These are phyloP conservation scores for Ophiostoma angusticollis DNA, from an alignment of 2,329 filamentous ascomycete genomes.

Conservation along the genomic window DNA sequence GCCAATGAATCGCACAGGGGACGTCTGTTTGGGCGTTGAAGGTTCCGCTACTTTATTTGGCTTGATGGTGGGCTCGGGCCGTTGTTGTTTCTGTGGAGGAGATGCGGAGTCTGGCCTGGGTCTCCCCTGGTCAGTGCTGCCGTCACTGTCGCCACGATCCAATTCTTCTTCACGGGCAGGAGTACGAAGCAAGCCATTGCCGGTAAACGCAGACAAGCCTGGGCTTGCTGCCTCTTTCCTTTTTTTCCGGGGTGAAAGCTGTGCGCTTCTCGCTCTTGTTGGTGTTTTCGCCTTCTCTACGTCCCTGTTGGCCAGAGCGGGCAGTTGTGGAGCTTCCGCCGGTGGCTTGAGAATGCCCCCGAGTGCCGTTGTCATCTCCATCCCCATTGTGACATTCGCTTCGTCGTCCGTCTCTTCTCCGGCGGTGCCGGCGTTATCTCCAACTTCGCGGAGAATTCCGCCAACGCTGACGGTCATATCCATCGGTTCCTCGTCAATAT, in stretches of 20 bases:
- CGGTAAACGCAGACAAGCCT: conserved; percentile 39
- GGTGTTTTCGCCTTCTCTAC: too few relatives aligned
- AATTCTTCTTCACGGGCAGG: conserved; percentile 26
- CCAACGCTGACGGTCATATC: conserved; percentile 50
- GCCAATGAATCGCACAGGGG: conserved; percentile 15
- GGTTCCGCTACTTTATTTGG: conserved; percentile 2
- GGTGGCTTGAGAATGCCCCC: conserved; percentile 45
- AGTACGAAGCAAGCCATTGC: conserved; percentile 37
- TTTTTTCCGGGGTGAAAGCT: conserved; percentile 2
- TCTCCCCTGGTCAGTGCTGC: too few relatives aligned
- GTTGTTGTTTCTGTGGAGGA: background rate
- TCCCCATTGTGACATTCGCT: conserved; percentile 43
- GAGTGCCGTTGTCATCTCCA: conserved; percentile 55
- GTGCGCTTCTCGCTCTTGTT: background rate
- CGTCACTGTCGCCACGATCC: too few relatives aligned
- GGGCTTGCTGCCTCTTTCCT: conserved; percentile 39
- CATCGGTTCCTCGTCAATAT: conserved; percentile 26
- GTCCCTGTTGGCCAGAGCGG: too few relatives aligned
- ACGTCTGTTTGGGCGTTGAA: conserved; percentile 10
- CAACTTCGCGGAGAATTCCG: conserved; percentile 42
- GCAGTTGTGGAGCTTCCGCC: too few relatives aligned
- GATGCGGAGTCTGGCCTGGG: background rate
- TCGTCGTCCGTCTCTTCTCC: conserved; percentile 17
- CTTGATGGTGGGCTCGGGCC: background rate
- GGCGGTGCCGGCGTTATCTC: conserved; percentile 20